Conservation (phyloP, 2,329 filamentous ascomycete species). For the Camillea tinctor region DNA sequence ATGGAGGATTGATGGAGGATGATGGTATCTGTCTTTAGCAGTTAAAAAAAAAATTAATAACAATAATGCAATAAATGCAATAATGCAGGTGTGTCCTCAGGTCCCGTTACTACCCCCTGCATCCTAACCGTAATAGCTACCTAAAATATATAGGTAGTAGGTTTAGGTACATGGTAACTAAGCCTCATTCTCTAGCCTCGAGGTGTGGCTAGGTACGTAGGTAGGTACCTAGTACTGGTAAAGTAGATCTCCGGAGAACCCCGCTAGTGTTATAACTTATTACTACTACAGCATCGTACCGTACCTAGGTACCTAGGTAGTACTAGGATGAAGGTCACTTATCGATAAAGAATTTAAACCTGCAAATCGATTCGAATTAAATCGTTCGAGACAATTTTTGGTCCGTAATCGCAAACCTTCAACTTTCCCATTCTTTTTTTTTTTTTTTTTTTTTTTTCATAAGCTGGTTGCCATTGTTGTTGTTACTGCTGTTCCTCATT, state of each 20-base stretch:
- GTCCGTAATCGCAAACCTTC: slow-evolving; percentile 14
- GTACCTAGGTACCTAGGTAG: neutral
- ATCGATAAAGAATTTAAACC: neutral
- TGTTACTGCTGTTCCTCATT: neutral
- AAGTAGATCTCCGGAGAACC: neutral
- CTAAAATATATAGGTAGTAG: too few relatives aligned
- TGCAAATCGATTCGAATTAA: slow-evolving; percentile 3
- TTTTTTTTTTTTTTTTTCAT: neutral
- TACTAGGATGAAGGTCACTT: neutral
- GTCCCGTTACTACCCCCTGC: too few relatives aligned
- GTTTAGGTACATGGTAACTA: too few relatives aligned
- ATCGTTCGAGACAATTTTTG: slow-evolving; percentile 20
- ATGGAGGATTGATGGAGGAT: neutral
- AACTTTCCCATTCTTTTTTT: too few relatives aligned
- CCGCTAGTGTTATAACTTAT: neutral
- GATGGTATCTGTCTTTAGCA: neutral
- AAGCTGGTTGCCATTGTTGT: neutral
- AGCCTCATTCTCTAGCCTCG: too few relatives aligned
- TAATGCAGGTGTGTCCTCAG: too few relatives aligned
- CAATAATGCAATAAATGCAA: too few relatives aligned
- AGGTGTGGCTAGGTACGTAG: too few relatives aligned
- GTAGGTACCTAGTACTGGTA: neutral
- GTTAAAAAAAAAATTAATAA: too few relatives aligned
- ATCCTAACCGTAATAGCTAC: too few relatives aligned
- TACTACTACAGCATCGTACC: too few relatives aligned